Conservation (phyloP, 306 rosid genomes). For the Casuarina equisetifolia region DNA sequence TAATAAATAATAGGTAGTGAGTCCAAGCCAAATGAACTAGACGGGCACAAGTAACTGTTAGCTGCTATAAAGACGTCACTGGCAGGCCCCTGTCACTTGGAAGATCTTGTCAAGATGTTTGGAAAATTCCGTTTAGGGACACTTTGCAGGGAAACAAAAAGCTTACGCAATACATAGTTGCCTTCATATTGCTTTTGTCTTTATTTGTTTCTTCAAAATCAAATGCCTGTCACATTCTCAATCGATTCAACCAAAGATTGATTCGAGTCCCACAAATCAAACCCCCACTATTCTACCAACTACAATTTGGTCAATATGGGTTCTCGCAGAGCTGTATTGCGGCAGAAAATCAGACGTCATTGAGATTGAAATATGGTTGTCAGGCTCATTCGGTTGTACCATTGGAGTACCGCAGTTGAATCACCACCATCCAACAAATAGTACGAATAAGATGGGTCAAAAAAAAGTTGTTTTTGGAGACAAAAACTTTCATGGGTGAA, state of each 20-base stretch:
- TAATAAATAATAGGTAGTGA: no score
- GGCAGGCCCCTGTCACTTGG: no score
- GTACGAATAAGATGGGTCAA: no score
- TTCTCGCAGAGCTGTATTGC: neutral
- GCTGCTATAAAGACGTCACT: no score
- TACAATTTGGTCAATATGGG: neutral
- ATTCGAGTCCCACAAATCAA: neutral
- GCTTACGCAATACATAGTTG: neutral
- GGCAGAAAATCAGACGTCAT: neutral
- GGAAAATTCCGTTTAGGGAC: no score
- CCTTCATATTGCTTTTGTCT: neutral
- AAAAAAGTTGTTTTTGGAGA: no score
- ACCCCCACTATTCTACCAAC: neutral
- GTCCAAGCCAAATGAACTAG: no score
- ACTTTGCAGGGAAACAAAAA: neutral
- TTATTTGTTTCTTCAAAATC: neutral
- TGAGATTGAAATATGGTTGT: neutral
- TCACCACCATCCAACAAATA: neutral
- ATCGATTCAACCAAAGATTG: neutral
- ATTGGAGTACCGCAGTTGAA: neutral
- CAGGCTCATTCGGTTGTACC: no score
- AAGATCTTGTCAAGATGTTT: neutral
- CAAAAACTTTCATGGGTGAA: neutral
- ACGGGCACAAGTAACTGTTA: no score
- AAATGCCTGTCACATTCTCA: neutral